A percentile compares a stretch with the other conserved stretches of the same genome.
phyloP scores from a whole-genome alignment of 177 flowering plant genomes.

The Vitis hybrid region DNA sequence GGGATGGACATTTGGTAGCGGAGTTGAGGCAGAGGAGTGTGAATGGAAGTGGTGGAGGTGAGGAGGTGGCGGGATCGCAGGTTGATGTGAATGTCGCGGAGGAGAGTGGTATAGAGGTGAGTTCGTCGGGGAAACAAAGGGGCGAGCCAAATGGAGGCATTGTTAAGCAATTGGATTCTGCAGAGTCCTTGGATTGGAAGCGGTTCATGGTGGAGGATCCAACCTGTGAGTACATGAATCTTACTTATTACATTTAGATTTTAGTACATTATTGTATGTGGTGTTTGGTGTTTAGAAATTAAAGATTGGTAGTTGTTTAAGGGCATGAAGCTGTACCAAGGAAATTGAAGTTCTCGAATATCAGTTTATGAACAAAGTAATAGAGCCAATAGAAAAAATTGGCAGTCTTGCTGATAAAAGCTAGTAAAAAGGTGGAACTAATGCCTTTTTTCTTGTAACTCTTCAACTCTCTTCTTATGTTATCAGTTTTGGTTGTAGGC shows the following conservation, averaged over 20 bases:
- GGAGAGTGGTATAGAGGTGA: constrained; percentile 29
- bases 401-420: no score
- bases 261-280: neutral
- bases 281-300: neutral
- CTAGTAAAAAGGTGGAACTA: no score
- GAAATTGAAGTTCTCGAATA: no score
- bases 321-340: no score
- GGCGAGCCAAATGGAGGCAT: constrained; percentile 36
- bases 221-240: constrained; percentile 40
- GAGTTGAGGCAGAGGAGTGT: constrained; percentile 75
- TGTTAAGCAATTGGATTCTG: constrained; percentile 50
- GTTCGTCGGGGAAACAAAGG: constrained; percentile 23
- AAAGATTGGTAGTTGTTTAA: no score
- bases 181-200: constrained; percentile 80
- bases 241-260: neutral
- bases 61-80: constrained; percentile 14
- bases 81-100: neutral
- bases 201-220: constrained; percentile 66
- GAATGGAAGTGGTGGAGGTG: constrained; percentile 28
- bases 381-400: no score
- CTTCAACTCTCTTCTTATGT: no score
- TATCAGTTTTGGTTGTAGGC: no score
- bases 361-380: no score
- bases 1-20: constrained; percentile 20
- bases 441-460: no score